Evolutionary conservation across 2,329 filamentous ascomycete species (phyloP), one percentile per base, ranked within the genome.

Genomic region (Hymenoscyphus salicellus): DNA sequence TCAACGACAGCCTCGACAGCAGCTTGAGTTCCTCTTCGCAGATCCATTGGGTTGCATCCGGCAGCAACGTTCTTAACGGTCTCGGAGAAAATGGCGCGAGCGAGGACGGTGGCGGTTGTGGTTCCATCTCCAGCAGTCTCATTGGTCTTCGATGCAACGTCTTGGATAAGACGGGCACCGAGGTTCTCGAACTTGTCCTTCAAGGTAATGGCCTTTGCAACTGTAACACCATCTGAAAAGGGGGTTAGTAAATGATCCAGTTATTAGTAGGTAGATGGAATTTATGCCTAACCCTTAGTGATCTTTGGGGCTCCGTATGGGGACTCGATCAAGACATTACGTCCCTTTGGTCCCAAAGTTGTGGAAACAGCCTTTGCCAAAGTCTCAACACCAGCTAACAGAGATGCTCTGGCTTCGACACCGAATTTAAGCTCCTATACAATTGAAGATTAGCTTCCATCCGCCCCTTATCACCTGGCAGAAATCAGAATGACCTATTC

Each of bases 141-240:
- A 85, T 99, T 99, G 78, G 95, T 99, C 89, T 99, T 99, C 77
- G 92, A 95, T 75, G 95, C 95, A 72, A 99, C 95, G 80, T 99
- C 95, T 83, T 98, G 93, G 73, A 99, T 88, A 72, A 99, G 88
- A 77, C 92, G 91, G 75, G 95, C 95, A 79, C 95, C 95, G 74
- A 99, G 91, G 85, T 99, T 99, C 84, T 99, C 95, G 81, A 97
- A 99, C 83, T 98, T 98, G 86, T 99, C 95, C 86, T 99, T 89
- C 71, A 99, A 88, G 70, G 86, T 87, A 76, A 99, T 91, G 69
- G 94, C 93, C 82, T 90, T 94, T 73, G 91, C 91, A 74, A 95
- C 91, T 73, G 90, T 93, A 57, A 95, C 91, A 88, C 91, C 91
- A 80, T 95, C 91, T 93, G 60, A 17, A 61, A 56, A 58, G 8